A percentile compares a stretch with the other conserved stretches of the same genome.
Evolutionary conservation across 495 filamentous ascomycete genomes (phyloP).

Genomic region (Neurospora hispaniola): DNA sequence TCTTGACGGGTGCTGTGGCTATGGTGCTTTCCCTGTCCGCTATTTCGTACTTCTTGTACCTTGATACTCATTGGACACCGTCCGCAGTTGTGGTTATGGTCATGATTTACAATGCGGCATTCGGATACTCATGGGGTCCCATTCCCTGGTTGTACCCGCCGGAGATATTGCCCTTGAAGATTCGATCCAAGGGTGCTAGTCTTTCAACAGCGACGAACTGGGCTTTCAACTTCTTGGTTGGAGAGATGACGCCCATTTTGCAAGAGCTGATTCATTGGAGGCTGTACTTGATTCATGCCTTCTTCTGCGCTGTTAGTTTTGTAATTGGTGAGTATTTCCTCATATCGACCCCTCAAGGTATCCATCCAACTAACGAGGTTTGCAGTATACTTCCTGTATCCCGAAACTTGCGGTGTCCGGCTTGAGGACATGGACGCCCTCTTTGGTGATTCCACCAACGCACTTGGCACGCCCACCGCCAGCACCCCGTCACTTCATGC

Average conservation of each 20-base stretch:
- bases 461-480: constrained; percentile 49
- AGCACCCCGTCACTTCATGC: constrained; percentile 36
- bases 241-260: constrained; percentile 84
- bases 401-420: constrained; percentile 88
- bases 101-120: constrained; percentile 97
- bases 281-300: constrained; percentile 88
- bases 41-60: constrained; percentile 92
- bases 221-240: constrained; percentile 97
- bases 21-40: constrained; percentile 86
- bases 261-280: constrained; percentile 89
- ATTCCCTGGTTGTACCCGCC: constrained; percentile 98
- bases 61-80: constrained; percentile 67
- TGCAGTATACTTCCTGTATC: constrained; percentile 90
- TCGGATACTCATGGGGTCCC: constrained; percentile 97
- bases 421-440: constrained; percentile 92
- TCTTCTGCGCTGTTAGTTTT: constrained; percentile 94
- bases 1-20: constrained; percentile 80
- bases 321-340: constrained; percentile 66
- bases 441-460: constrained; percentile 80
- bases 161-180: constrained; percentile 93
- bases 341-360: neutral
- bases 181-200: constrained; percentile 94
- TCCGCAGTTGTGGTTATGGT: constrained; percentile 85
- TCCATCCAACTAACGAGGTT: constrained; percentile 14
- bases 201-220: constrained; percentile 94